phyloP scores from a whole-genome alignment of 345 rosid genomes.

The Linum tenue region DNA sequence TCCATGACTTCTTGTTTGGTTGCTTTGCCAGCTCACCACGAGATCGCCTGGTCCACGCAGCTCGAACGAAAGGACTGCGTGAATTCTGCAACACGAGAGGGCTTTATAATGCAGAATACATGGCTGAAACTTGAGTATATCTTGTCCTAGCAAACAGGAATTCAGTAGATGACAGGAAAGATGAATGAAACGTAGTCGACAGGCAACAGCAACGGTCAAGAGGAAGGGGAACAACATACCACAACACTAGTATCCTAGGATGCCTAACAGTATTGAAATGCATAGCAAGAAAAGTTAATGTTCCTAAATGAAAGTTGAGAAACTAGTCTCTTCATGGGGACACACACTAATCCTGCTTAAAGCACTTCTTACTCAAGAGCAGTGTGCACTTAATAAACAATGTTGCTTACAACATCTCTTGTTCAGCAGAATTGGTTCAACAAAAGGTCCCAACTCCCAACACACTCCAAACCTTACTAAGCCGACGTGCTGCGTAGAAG shows the following conservation, averaged over 20 bases:
- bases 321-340: neutral
- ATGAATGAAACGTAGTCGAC: too few species aligned
- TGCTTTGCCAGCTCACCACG: constrained; percentile 61
- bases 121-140: too few species aligned
- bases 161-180: too few species aligned
- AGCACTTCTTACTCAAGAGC: neutral
- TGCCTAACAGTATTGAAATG: neutral
- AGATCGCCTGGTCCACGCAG: constrained; percentile 95
- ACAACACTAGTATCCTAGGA: too few species aligned
- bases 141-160: too few species aligned
- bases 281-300: neutral
- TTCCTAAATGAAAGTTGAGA: neutral
- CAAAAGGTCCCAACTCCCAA: neutral
- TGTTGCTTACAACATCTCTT: neutral
- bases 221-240: too few species aligned
- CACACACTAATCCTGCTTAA: neutral
- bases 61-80: constrained; percentile 55
- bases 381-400: neutral
- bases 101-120: neutral
- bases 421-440: neutral
- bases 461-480: neutral
- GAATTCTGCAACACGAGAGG: constrained; percentile 1
- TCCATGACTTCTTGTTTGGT: constrained; percentile 86
- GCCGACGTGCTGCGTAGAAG: neutral
- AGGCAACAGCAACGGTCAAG: too few species aligned